Conservation (phyloP, 2,329 filamentous ascomycete genomes). For the Colletotrichum cuscutae region DNA sequence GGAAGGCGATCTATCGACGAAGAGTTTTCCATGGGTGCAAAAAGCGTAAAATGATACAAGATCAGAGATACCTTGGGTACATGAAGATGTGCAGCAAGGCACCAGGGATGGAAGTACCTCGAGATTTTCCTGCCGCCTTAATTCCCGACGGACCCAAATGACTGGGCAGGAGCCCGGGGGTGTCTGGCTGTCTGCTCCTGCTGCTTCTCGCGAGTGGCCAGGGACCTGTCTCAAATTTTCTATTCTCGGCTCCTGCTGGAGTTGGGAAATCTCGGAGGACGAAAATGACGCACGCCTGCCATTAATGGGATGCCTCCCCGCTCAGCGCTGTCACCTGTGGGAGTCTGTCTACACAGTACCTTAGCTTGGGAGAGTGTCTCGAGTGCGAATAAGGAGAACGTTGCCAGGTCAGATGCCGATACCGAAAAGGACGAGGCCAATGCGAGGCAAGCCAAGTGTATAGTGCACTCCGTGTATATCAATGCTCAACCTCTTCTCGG, state of each 20-base stretch:
- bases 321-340: too few relatives aligned
- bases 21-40: conserved; percentile 10
- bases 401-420: conserved; percentile 13
- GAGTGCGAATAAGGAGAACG: not conserved
- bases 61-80: not conserved
- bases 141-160: conserved; percentile 16
- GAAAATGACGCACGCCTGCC: not conserved
- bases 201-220: too few relatives aligned
- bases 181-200: too few relatives aligned
- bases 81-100: not conserved
- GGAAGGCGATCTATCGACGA: conserved; percentile 1
- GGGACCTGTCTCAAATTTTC: conserved; percentile 16
- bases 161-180: not conserved
- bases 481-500: not conserved
- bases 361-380: not conserved
- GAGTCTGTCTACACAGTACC: too few relatives aligned
- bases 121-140: not conserved
- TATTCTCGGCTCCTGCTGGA: not conserved
- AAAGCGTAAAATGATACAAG: not conserved
- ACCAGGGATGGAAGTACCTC: not conserved
- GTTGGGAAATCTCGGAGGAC: not conserved
- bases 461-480: not conserved
- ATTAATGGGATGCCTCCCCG: not conserved
- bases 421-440: not conserved
- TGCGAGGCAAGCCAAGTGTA: not conserved